Percentiles rank a stretch among this genome's conserved stretches.
Conservation (phyloP, 2,329 filamentous ascomycete species). For the Paraconiothyrium brasiliense region DNA sequence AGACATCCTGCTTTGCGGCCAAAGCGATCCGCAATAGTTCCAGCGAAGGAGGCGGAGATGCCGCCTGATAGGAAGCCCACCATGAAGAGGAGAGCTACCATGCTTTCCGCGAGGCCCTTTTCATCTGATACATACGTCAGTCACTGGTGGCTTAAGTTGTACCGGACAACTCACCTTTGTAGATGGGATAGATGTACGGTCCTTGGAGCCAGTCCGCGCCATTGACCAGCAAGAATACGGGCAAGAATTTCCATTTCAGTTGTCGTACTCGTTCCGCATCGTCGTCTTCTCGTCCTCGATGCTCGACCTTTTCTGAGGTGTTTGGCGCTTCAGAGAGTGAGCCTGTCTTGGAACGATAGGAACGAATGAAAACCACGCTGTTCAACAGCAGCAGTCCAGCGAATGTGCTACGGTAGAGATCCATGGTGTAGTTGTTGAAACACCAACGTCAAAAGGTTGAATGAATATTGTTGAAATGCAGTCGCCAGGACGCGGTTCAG, state of each 20-base stretch:
- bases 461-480: conserved; percentile 9
- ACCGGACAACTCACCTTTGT: conserved; percentile 51
- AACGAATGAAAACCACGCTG: conserved; percentile 36
- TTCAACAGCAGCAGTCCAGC: conserved; percentile 39
- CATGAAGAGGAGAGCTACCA: conserved; percentile 53
- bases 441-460: neutral
- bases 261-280: conserved; percentile 42
- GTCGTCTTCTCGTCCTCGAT: conserved; percentile 33
- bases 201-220: conserved; percentile 60
- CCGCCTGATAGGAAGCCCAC: conserved; percentile 60
- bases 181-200: conserved; percentile 62
- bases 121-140: conserved; percentile 46
- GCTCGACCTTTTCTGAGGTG: conserved; percentile 33
- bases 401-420: conserved; percentile 44
- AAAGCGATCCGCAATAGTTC: conserved; percentile 59
- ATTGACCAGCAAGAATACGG: conserved; percentile 56
- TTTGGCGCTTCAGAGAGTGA: conserved; percentile 17
- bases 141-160: conserved; percentile 14
- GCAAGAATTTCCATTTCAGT: conserved; percentile 55
- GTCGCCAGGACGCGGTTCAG: neutral
- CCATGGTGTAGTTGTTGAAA: conserved; percentile 31
- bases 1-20: conserved; percentile 64
- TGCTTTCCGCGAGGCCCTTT: conserved; percentile 56
- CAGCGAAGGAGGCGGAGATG: conserved; percentile 59
- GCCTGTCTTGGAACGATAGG: conserved; percentile 32